Evolutionary conservation across 2,329 filamentous ascomycete species (phyloP), one percentile per base, ranked within the genome.

Genomic region (Saccharata proteae): DNA sequence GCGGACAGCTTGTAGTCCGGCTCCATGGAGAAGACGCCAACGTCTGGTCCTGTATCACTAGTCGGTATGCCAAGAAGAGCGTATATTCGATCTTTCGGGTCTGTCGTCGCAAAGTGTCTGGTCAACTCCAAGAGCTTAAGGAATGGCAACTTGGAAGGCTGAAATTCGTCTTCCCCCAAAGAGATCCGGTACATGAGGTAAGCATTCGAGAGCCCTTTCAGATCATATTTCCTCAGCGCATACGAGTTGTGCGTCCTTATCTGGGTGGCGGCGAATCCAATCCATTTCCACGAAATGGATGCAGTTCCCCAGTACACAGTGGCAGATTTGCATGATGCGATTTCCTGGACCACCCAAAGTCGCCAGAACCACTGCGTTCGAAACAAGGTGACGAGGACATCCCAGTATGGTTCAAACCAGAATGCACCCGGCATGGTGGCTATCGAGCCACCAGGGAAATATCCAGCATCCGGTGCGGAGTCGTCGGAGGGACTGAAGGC

Each of bases 71-170:
- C 36, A 1, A 38, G 26, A 18, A 43, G 36, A 15, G 35, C 40
- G 26, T 38, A 43, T 5, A 38, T 28, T 11, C 38, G 31, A 26
- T 43, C 40, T 15, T 38, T 33, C 4, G 30, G 5, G 21, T 43
- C 37, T 5, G 40, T 40, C 9, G 28, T 37, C 11, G 26, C 17
- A 19, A 43, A 38, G 28, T 38, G 34, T 6, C 26, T 38, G 10
- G 30, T 38, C 16, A 36, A 21, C n/a, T 32, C 31, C 14, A 35
- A 26, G 21, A 38, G 27, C 16, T 32, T 18, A 3, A 32, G 16
- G 26, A 38, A 40, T 6, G 28, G 29, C 11, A 32, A 20, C n/a
- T 26, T 21, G 17, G 26, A 26, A 29, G 32, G 35, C 18, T 22
- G 30, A 23, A 30, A 33, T 12, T 31, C 19, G 30, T 36, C 23